Percentiles rank a stretch among this genome's conserved stretches.
phyloP scores from a whole-genome alignment of 441 rosid species.

The Hura crepitans region DNA sequence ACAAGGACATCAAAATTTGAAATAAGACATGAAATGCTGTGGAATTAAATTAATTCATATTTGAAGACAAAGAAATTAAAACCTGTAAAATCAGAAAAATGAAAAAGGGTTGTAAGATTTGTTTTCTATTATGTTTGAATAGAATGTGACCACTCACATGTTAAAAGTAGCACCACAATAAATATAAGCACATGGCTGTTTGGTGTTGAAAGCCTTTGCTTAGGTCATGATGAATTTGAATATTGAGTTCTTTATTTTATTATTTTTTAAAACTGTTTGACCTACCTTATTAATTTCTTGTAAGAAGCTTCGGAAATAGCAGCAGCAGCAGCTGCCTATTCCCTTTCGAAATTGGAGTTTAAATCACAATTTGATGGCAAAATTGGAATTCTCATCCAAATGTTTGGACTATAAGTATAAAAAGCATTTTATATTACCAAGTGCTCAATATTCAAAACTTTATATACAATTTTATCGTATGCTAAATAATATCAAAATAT shows the following conservation, averaged over 20 bases:
- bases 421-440: not conserved
- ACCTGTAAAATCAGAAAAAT: not conserved
- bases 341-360: not conserved
- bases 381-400: not conserved
- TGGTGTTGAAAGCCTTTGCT: constrained; percentile 15
- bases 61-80: too few relatives aligned
- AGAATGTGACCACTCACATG: constrained; percentile 25
- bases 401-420: not conserved
- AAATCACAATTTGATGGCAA: not conserved
- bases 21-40: too few relatives aligned
- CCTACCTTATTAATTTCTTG: constrained; percentile 7
- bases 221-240: constrained; percentile 16
- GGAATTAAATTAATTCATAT: too few relatives aligned
- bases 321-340: not conserved
- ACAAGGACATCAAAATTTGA: too few relatives aligned
- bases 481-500: too few relatives aligned
- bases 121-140: constrained; percentile 1
- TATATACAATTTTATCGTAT: too few relatives aligned
- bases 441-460: not conserved
- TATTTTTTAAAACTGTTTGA: not conserved
- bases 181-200: constrained; percentile 21
- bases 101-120: not conserved
- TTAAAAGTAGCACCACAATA: constrained; percentile 19
- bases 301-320: not conserved
- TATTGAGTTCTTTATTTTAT: not conserved